A percentile compares a stretch with the other conserved stretches of the same genome.
Conservation (phyloP, 176 grass and related monocot species). For the Triticum timopheevii region DNA sequence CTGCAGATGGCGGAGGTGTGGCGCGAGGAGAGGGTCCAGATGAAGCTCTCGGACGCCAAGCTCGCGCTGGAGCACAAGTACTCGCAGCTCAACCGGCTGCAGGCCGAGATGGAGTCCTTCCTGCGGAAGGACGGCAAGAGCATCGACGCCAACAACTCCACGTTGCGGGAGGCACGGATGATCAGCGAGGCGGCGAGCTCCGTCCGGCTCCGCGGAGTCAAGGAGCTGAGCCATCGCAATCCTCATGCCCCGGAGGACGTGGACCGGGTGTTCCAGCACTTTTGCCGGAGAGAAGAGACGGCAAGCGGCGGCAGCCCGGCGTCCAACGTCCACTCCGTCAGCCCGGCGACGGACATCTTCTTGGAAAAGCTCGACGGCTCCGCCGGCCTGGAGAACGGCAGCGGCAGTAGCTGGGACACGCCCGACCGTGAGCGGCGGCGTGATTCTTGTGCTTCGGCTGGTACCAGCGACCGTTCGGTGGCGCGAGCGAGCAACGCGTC, state of each 20-base stretch:
- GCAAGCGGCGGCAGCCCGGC: not conserved
- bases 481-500: not conserved
- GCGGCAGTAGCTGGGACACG: not conserved
- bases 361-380: conserved; percentile 19
- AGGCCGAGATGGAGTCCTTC: conserved; percentile 51
- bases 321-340: conserved; percentile 2
- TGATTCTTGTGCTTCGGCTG: conserved; percentile 17
- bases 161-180: conserved; percentile 5
- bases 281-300: not conserved
- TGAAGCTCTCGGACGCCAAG: conserved; percentile 61
- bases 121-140: not conserved
- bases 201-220: not conserved
- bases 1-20: conserved; percentile 71
- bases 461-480: conserved; percentile 20
- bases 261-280: conserved; percentile 27
- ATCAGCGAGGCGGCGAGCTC: conserved; percentile 24
- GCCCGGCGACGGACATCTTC: conserved; percentile 55
- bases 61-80: conserved; percentile 35
- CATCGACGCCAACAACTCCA: not conserved
- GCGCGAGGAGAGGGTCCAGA: conserved; percentile 60
- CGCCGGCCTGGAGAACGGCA: not conserved
- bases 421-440: not conserved
- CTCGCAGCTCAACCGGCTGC: conserved; percentile 32
- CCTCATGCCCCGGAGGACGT: conserved; percentile 13
- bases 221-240: not conserved